Base-by-base conservation (phyloP, 345 rosid species). In the Euphorbia peplus region DNA sequence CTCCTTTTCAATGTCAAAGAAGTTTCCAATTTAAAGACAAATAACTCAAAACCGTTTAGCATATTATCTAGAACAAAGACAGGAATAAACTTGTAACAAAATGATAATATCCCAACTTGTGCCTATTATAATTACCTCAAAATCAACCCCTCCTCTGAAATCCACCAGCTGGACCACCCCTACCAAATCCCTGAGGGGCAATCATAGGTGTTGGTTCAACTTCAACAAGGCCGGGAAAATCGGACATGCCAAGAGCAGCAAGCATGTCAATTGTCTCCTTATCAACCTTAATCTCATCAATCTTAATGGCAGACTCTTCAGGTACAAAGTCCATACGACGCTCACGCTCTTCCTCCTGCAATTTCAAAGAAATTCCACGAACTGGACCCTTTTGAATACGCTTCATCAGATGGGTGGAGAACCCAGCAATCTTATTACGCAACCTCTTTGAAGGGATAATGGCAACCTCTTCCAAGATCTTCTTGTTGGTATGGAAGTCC, bases 281-380 rank as follows among this genome's bases (percentile, higher is more conserved):
- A 70, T 88, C 93, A 10, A 88, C 91, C 84, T 83, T 80, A 64
- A 88, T 82, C 64, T 77, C 82, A 28, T 82, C 83, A 4, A 75
- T 84, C 81, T 69, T 82, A 71, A 88, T 88, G 3, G 92, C 96
- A 1, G 96, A 90, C 67, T 80, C 88, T 21, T 90, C 96, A 6
- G 96, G 96, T 4, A 90, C 97, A 65, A 88, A 90, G 83, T 90
- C 97, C 95, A 90, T 90, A 55, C 97, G 87, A 2, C 97, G 88
- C 74, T 90, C 97, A 0, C 97, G 88, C 83, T 90, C 95, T 41
- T 88, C 97, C 68, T 90, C 97, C 47, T 90, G 97, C 4, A 90
- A 88, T 78, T 90, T 90, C 66, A 88, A 78, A 0, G 97, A 90
- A 83, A 90, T 90, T 1, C 97, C 97, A 13, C 97, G 92, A 13